Percentiles rank a stretch among this genome's conserved stretches.
phyloP scores from a whole-genome alignment of 805 yeast genomes.

The Candida awuae region DNA sequence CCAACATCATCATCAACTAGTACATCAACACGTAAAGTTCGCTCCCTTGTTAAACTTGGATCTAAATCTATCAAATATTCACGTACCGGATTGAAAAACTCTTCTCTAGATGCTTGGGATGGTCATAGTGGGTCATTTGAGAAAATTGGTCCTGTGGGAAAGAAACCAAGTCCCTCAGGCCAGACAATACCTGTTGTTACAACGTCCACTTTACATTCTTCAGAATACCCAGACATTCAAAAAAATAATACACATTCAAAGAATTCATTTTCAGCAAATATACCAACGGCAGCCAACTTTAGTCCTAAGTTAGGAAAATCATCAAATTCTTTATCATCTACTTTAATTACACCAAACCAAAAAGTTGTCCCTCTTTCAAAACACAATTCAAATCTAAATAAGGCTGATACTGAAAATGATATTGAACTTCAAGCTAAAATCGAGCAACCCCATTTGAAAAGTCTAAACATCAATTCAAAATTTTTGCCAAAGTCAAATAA shows the following conservation, averaged over 20 bases:
- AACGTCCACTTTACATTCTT: conserved; percentile 21
- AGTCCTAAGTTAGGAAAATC: too few species aligned
- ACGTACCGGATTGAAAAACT: not conserved
- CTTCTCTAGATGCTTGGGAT: conserved; percentile 8
- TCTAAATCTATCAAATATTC: conserved; percentile 9
- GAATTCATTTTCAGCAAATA: not conserved
- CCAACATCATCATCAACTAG: not conserved
- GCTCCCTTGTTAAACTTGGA: conserved; percentile 9
- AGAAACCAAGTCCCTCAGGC: conserved; percentile 28
- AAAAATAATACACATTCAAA: conserved; percentile 1
- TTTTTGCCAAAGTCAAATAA: conserved; percentile 30
- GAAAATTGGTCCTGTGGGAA: conserved; percentile 30
- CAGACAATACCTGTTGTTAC: conserved; percentile 28
- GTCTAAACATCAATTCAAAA: conserved; percentile 26
- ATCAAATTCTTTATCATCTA: conserved; percentile 2
- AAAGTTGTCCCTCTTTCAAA: too few species aligned
- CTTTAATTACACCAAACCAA: too few species aligned
- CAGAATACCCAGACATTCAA: conserved; percentile 1
- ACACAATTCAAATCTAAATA: not conserved
- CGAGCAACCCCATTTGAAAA: too few species aligned
- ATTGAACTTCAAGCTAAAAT: too few species aligned
- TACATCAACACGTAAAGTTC: conserved; percentile 4
- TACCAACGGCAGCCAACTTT: too few species aligned
- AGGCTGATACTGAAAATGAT: not conserved
- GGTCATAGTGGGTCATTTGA: conserved; percentile 21